phyloP scores from a whole-genome alignment of 169 alveolate genomes.

The Plasmodium cynomolgi region DNA sequence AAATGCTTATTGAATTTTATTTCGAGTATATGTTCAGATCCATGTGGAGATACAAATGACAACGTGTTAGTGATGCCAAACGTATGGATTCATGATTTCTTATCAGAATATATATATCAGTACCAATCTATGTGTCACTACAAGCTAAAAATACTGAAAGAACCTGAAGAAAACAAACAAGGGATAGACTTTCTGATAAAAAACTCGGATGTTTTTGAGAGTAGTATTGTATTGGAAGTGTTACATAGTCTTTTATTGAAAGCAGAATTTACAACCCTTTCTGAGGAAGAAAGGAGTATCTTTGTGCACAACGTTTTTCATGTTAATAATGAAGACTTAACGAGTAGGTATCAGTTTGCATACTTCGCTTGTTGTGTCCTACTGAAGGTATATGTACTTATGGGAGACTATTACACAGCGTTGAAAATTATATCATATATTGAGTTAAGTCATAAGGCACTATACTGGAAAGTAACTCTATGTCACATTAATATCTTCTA shows the following conservation, averaged over 20 bases:
- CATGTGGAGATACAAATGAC: constrained; percentile 73
- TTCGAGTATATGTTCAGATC: constrained; percentile 76
- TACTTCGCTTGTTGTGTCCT: constrained; percentile 43
- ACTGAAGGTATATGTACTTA: constrained; percentile 80
- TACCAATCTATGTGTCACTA: constrained; percentile 86
- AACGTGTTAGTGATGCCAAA: constrained; percentile 84
- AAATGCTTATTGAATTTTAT: constrained; percentile 82
- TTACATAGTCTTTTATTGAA: constrained; percentile 58
- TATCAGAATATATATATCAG: constrained; percentile 89
- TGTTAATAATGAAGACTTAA: constrained; percentile 39
- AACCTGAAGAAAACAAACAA: constrained; percentile 64
- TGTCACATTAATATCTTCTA: constrained; percentile 85
- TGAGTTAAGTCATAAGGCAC: constrained; percentile 79
- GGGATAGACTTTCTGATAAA: constrained; percentile 71
- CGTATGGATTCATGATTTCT: constrained; percentile 89
- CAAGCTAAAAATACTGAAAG: constrained; percentile 35
- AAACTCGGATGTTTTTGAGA: constrained; percentile 15
- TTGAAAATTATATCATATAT: constrained; percentile 79
- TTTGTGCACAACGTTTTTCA: constrained; percentile 29
- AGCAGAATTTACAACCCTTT: constrained; percentile 22
- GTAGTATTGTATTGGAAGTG: constrained; percentile 52
- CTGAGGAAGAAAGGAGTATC: constrained; percentile 25
- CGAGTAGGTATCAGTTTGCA: constrained; percentile 40
- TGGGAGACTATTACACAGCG: constrained; percentile 88
- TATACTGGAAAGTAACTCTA: constrained; percentile 89